Base-by-base conservation (phyloP, 2,329 filamentous ascomycete genomes). In the Aureobasidium vineae region DNA sequence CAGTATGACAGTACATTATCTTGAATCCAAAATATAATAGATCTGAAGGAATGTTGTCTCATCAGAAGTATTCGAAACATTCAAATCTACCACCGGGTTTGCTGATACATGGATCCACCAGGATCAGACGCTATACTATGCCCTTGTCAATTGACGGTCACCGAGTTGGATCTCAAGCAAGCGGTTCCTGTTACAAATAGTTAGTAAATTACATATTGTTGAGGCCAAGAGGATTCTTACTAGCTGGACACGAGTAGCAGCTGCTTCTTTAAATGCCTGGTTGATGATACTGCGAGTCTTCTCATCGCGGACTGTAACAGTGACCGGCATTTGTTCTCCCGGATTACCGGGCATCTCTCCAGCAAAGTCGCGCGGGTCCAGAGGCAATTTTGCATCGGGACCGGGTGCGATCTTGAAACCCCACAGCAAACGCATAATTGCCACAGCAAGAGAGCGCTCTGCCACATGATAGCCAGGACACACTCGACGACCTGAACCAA, bases 391-490 rank as follows among this genome's bases (percentile, higher is more conserved):
- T 11, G 56, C 56, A 21, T 33, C 40, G 5, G 40, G 19, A 15
- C 10, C n/a, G 31, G 40, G 56, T 5, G 23, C 16, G 26, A 78
- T 69, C 43, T 73, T 70, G 67, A 77, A 78, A 0, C 72, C 75
- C 76, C 76, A 77, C 7, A 78, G 63, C 8, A 76, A 73, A 6
- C 75, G 71, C 5, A 74, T 68, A 13, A 77, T 74, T 43, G 75
- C 75, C 67, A 77, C 75, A 53, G 73, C 76, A 5, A 77, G 70
- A 2, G 75, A 76, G 36, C 75, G 74, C 41, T 77, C 76, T 0
- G 76, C 76, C 11, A 78, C 73, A 67, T 77, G 75, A 4, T 76
- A 70, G 13, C 76, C 76, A 11, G 75, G 75, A 68, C 76, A 78
- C 1, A 76, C 72, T 7, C 76, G 70, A 13, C 75, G 64, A 4